Conservation (phyloP, 2,329 filamentous ascomycete species). For the Aspergillus alliaceus region DNA sequence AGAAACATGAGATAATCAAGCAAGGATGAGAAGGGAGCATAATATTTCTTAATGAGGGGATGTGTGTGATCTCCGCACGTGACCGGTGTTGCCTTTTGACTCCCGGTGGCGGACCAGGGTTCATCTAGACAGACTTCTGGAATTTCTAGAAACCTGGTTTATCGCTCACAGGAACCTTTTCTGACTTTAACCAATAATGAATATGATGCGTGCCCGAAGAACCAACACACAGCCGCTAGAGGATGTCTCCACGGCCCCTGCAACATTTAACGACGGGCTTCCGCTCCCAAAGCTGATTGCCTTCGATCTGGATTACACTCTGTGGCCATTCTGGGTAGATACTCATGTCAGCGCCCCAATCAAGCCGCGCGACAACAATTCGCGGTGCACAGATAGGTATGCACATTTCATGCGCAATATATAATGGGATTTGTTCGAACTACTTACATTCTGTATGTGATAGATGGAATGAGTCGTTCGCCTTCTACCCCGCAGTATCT, state of each 20-base stretch:
- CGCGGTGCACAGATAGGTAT: slow-evolving; percentile 45
- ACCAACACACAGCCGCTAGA: slow-evolving; percentile 36
- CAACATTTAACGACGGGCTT: slow-evolving; percentile 63
- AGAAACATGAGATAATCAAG: too few relatives aligned
- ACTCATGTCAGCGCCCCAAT: slow-evolving; percentile 81
- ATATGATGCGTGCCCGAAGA: slow-evolving; percentile 36
- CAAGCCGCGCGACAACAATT: slow-evolving; percentile 58
- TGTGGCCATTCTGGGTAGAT: slow-evolving; percentile 99
- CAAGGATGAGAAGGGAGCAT: too few relatives aligned
- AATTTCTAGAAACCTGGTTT: background rate
- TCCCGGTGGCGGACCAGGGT: too few relatives aligned
- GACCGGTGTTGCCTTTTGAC: background rate
- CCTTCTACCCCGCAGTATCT: slow-evolving; percentile 71
- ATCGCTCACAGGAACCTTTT: too few relatives aligned
- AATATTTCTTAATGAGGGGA: too few relatives aligned
- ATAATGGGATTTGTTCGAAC: background rate
- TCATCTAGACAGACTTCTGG: too few relatives aligned
- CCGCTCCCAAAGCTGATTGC: slow-evolving; percentile 81
- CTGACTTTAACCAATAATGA: too few relatives aligned
- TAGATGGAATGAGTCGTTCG: slow-evolving; percentile 63
- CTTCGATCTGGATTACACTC: slow-evolving; percentile 95
- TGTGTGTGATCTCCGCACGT: background rate
- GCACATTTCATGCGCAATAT: background rate
- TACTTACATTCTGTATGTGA: background rate
- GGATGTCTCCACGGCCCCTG: slow-evolving; percentile 44